phyloP scores from a whole-genome alignment of 2,329 filamentous ascomycete genomes.

The Exophiala lecanii-corni region DNA sequence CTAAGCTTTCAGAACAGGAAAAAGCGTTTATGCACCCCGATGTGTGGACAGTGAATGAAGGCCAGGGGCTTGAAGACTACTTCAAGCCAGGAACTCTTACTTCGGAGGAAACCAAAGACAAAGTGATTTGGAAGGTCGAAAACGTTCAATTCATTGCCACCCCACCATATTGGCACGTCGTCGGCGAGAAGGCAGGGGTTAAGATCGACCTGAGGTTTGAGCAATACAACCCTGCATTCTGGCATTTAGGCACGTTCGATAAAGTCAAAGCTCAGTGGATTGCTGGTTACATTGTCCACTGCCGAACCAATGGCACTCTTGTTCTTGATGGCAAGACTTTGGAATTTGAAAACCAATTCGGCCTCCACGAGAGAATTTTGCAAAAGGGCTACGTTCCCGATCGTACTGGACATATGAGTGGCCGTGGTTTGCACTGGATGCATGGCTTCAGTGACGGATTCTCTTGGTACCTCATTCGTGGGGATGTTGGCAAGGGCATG shows the following conservation, averaged over 20 bases:
- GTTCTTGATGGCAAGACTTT: background rate
- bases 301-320: background rate
- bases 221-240: background rate
- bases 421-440: background rate
- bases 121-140: background rate
- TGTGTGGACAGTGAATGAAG: background rate
- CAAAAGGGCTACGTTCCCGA: background rate
- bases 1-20: background rate
- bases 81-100: background rate
- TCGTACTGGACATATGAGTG: background rate
- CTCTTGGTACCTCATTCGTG: background rate
- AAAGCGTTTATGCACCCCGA: background rate
- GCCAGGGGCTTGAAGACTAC: constrained; percentile 1
- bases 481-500: background rate
- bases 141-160: constrained; percentile 1
- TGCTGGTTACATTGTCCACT: background rate
- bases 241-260: background rate
- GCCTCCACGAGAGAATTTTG: background rate
- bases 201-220: background rate
- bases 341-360: background rate
- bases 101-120: background rate
- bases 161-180: background rate
- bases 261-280: background rate
- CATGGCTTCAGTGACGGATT: background rate
- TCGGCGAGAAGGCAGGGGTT: background rate